A percentile compares a stretch with the other conserved stretches of the same genome.
phyloP scores from a whole-genome alignment of 2,329 filamentous ascomycete genomes.

The Pseudocercospora ulei region DNA sequence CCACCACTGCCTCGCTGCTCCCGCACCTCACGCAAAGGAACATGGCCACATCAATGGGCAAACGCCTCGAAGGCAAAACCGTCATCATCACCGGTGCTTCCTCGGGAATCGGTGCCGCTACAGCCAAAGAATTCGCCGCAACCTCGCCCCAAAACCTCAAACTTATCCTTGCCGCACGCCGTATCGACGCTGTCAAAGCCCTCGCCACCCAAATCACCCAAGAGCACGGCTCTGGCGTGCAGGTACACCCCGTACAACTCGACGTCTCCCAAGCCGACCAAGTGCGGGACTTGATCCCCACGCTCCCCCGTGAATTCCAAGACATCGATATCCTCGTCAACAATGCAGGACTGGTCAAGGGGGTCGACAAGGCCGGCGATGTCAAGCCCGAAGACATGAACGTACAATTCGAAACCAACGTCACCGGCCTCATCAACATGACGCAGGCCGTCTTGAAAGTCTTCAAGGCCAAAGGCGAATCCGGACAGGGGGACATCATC shows the following conservation, averaged over 20 bases:
- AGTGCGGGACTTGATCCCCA: constrained; percentile 60
- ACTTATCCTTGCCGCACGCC: constrained; percentile 79
- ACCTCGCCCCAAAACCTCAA: constrained; percentile 70
- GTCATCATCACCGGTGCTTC: constrained; percentile 85
- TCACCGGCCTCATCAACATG: constrained; percentile 90
- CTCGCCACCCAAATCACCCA: constrained; percentile 65
- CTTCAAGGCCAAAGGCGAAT: constrained; percentile 56
- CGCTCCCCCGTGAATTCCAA: constrained; percentile 69
- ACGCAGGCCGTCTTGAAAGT: constrained; percentile 81
- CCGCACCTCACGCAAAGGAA: constrained; percentile 31
- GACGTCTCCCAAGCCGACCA: constrained; percentile 76
- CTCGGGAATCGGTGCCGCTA: constrained; percentile 76
- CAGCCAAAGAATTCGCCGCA: constrained; percentile 85
- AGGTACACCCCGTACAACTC: constrained; percentile 71
- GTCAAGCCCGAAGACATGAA: constrained; percentile 75
- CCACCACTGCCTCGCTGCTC: not conserved
- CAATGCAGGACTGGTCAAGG: constrained; percentile 88
- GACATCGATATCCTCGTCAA: constrained; percentile 86
- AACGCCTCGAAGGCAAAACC: constrained; percentile 88
- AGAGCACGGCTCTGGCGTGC: constrained; percentile 68
- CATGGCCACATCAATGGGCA: constrained; percentile 60
- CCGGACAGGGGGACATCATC: constrained; percentile 83
- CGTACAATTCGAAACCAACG: constrained; percentile 85
- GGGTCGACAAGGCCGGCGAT: constrained; percentile 72
- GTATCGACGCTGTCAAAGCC: constrained; percentile 66